These are phyloP conservation scores for Aegilops bicornis DNA, from an alignment of 176 grass and related monocot species.

Conservation along the genomic window DNA sequence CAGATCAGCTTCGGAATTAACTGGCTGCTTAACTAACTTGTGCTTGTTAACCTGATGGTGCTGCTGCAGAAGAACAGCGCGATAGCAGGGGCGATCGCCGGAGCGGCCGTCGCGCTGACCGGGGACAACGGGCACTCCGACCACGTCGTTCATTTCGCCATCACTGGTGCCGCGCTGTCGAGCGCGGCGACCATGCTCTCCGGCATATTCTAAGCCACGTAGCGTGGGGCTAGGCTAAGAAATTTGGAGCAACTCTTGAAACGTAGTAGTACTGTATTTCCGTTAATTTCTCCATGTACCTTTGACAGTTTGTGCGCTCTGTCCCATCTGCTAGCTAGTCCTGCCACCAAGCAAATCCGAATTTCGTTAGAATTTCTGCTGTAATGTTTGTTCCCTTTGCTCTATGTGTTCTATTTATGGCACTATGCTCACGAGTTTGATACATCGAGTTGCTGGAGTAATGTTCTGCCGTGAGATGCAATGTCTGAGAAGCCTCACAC, in stretches of 20 bases:
- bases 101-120: constrained; percentile 64
- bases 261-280: not conserved
- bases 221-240: not conserved
- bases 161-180: constrained; percentile 80
- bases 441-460: no score
- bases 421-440: not conserved
- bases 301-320: not conserved
- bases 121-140: constrained; percentile 50
- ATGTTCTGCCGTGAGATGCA: no score
- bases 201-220: constrained; percentile 53
- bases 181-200: constrained; percentile 69
- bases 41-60: not conserved
- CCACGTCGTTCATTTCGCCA: constrained; percentile 73
- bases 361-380: not conserved
- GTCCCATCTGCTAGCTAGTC: not conserved
- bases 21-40: not conserved
- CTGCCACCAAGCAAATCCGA: not conserved
- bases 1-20: not conserved
- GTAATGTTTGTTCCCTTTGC: not conserved
- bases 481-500: no score
- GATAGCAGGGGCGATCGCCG: constrained; percentile 64
- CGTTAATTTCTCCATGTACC: not conserved
- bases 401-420: not conserved
- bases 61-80: constrained; percentile 71
- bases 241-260: not conserved